Evolutionary conservation across 768 basidiomycete species (phyloP).

Genomic region (Mycena leptocephala): DNA sequence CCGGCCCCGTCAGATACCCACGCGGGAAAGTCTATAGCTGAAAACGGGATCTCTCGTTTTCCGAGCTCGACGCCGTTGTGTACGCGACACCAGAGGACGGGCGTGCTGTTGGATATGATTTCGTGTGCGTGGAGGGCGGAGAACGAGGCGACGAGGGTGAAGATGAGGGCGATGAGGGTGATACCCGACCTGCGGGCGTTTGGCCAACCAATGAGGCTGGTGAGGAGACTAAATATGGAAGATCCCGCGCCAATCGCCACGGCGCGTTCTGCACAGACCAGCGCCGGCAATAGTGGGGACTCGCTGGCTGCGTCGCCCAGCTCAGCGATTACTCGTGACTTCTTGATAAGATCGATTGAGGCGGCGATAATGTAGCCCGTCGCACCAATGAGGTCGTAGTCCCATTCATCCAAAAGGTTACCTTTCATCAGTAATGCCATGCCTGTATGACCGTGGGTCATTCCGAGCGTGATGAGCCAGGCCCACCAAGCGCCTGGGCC

Average conservation of each 20-base stretch:
- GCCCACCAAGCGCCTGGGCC: not conserved
- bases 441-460: not conserved
- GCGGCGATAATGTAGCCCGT: not conserved
- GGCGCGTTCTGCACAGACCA: not conserved
- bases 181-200: not conserved
- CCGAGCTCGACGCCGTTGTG: not conserved
- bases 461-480: no score
- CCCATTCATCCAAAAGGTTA: not conserved
- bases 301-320: not conserved
- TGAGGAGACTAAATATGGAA: not conserved
- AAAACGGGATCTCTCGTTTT: not conserved
- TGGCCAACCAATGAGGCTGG: no score
- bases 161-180: no score
- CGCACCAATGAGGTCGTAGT: not conserved
- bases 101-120: no score
- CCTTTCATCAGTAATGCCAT: not conserved
- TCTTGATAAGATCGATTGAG: not conserved
- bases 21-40: not conserved
- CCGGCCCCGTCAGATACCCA: no score
- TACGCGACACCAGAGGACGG: no score
- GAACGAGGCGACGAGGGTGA: no score
- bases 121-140: no score
- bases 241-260: not conserved
- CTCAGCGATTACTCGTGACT: not conserved
- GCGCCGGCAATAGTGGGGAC: not conserved